These are phyloP conservation scores for Diplodia scrobiculata DNA, from an alignment of 2,329 filamentous ascomycete genomes.

Conservation along the genomic window DNA sequence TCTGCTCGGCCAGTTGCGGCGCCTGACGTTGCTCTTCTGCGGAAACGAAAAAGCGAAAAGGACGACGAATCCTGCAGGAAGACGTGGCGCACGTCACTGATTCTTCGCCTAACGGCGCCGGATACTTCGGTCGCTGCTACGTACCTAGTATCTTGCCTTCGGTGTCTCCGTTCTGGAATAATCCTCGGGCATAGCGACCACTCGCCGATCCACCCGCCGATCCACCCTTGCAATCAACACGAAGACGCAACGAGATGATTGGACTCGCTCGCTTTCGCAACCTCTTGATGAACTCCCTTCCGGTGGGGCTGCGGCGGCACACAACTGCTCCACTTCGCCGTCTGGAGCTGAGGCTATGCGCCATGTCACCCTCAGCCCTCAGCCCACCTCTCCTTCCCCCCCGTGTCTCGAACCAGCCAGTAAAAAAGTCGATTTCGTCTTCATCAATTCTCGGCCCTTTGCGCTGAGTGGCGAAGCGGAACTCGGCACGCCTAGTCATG, in stretches of 20 bases:
- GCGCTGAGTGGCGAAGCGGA: background rate
- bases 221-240: background rate
- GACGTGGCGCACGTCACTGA: background rate
- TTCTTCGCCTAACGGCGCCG: background rate
- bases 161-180: slow-evolving; percentile 1
- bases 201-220: background rate
- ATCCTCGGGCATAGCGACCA: background rate
- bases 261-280: background rate
- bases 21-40: background rate
- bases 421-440: background rate
- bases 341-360: background rate
- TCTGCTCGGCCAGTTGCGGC: background rate
- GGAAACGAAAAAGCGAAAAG: background rate
- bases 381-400: background rate
- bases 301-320: background rate
- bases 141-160: background rate
- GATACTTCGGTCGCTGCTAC: too few relatives aligned
- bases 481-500: background rate
- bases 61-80: slow-evolving; percentile 4
- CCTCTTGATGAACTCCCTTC: background rate
- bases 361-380: background rate
- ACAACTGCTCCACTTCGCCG: background rate
- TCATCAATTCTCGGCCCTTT: slow-evolving; percentile 6
- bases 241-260: too few relatives aligned
- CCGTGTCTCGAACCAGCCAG: too few relatives aligned